Evolutionary conservation across 108 stramenopile genomes (phyloP).

Genomic region (Pseudonitzschia multiseries): DNA sequence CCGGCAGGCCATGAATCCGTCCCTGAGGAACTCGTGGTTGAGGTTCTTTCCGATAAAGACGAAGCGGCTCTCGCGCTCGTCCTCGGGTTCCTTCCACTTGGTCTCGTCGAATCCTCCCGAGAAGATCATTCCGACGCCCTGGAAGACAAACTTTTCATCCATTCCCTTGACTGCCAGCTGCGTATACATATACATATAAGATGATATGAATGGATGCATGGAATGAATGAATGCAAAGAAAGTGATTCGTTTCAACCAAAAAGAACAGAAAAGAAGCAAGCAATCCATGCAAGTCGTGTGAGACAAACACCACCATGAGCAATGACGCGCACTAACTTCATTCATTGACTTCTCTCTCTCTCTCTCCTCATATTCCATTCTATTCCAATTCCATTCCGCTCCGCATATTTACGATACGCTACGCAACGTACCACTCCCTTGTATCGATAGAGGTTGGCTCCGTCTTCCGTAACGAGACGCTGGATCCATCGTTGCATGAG

Average conservation of each 20-base stretch:
- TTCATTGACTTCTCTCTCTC: no score
- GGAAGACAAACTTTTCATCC: conserved; percentile 89
- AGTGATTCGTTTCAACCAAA: no score
- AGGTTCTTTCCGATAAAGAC: conserved; percentile 93
- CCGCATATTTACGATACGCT: no score
- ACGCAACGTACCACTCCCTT: conserved; percentile 68
- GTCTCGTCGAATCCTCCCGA: conserved; percentile 47
- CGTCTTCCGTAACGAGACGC: conserved; percentile 74
- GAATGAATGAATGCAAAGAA: no score
- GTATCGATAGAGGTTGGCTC: conserved; percentile 89
- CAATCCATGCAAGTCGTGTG: no score
- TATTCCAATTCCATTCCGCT: no score
- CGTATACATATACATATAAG: no score
- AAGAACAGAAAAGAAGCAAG: no score
- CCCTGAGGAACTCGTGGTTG: conserved; percentile 51
- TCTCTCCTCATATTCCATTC: no score
- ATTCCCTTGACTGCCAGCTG: conserved; percentile 77
- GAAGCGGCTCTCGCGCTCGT: conserved; percentile 62
- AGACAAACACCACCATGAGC: no score
- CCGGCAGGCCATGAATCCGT: conserved; percentile 70
- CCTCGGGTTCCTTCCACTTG: conserved; percentile 51
- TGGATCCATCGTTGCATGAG: conserved; percentile 68
- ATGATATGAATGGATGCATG: no score
- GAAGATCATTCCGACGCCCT: conserved; percentile 93
- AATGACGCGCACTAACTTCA: no score